A percentile compares a stretch with the other conserved stretches of the same genome.
Evolutionary conservation across 2,329 filamentous ascomycete genomes (phyloP).

Genomic region (Mariannaea sp.): DNA sequence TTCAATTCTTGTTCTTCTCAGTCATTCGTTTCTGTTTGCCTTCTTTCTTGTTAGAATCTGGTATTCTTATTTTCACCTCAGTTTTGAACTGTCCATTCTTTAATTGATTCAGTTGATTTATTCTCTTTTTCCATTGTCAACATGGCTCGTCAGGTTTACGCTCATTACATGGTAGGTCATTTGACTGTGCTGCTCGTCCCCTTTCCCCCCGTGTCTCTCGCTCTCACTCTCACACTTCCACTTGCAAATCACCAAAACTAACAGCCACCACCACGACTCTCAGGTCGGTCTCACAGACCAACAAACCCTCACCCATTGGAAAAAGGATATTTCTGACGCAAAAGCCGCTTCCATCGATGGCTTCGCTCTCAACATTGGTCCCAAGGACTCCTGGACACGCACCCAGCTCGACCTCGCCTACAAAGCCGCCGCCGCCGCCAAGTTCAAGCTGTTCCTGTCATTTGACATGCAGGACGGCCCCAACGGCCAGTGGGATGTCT

Average conservation of each 20-base stretch:
- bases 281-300: conserved; percentile 40
- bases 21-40: not conserved
- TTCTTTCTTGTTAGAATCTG: not conserved
- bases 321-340: conserved; percentile 42
- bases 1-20: not conserved
- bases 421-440: conserved; percentile 31
- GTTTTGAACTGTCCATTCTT: too few species aligned
- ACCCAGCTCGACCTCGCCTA: conserved; percentile 40
- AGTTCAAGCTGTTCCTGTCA: conserved; percentile 47
- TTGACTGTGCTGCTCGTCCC: too few species aligned
- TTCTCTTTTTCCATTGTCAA: conserved; percentile 5
- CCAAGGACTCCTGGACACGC: conserved; percentile 40
- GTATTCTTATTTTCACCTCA: conserved; percentile 3
- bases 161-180: conserved; percentile 43
- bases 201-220: not conserved
- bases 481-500: conserved; percentile 38
- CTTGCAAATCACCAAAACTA: too few species aligned
- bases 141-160: conserved; percentile 37
- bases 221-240: not conserved
- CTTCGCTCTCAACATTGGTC: conserved; percentile 49
- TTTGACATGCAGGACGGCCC: conserved; percentile 46
- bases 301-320: conserved; percentile 40
- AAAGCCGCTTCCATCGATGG: conserved; percentile 46
- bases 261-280: not conserved
- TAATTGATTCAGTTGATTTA: not conserved